A percentile compares a stretch with the other conserved stretches of the same genome.
Evolutionary conservation across 2,329 filamentous ascomycete species (phyloP).

Genomic region (Alternaria conjuncta): DNA sequence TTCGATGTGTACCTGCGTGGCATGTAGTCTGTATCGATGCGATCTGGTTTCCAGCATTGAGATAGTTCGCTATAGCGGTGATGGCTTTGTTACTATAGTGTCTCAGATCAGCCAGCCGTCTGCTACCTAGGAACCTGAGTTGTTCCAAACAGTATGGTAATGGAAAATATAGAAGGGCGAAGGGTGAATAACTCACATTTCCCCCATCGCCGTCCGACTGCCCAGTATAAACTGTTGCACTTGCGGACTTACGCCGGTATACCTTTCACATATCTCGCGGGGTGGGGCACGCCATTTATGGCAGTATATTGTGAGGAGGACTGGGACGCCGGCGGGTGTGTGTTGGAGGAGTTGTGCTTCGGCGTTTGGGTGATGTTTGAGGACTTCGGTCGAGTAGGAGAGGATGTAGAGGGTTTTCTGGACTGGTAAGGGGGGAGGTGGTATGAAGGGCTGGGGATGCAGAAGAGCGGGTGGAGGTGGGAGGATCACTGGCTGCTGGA

Average conservation of each 20-base stretch:
- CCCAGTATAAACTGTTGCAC: slow-evolving; percentile 18
- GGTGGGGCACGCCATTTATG: slow-evolving; percentile 14
- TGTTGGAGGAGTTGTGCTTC: neutral
- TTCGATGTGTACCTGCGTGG: slow-evolving; percentile 25
- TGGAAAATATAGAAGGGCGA: neutral
- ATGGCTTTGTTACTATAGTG: neutral
- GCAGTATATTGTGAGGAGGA: slow-evolving; percentile 1
- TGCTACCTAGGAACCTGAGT: neutral
- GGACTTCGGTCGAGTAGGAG: slow-evolving; percentile 1
- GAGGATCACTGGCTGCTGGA: neutral
- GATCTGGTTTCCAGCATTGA: slow-evolving; percentile 4
- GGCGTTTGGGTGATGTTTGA: neutral
- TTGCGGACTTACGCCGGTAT: slow-evolving; percentile 16
- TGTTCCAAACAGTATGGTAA: neutral
- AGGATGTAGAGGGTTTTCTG: neutral
- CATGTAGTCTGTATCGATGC: slow-evolving; percentile 17
- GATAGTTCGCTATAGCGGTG: neutral
- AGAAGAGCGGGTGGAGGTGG: neutral
- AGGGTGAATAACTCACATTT: neutral
- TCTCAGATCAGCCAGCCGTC: neutral
- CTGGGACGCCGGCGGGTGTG: neutral
- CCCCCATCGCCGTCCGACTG: slow-evolving; percentile 2
- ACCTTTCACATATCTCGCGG: slow-evolving; percentile 11
- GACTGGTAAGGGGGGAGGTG: neutral
- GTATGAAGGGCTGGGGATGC: neutral